Base-by-base conservation (phyloP, 176 grass and related monocot species). In the Aegilops sharonensis region DNA sequence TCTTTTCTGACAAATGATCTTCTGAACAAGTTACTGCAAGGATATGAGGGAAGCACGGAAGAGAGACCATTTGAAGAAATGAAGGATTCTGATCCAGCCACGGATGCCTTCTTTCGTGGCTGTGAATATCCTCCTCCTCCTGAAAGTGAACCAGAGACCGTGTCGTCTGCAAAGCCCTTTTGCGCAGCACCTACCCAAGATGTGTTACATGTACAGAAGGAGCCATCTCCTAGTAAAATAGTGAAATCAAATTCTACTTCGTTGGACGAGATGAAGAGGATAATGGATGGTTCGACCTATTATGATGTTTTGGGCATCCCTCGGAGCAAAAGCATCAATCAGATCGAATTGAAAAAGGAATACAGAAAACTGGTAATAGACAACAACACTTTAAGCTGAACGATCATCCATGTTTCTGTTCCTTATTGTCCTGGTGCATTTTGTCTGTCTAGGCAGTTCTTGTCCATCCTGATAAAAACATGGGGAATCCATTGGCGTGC, bases 401-500 rank as follows among this genome's bases (percentile, higher is more conserved):
- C 47, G 56, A 72, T 21, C 75, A 85, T 56, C 25, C 40, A 78
- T 73, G 8, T 25, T 74, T 82, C 17, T 8, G 34, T 36, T 83
- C 15, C 56, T 80, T 48, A 78, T 84, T 57, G 78, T 80, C 78
- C 74, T 77, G 13, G 31, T 88, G 23, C 79, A 7, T 64, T 89
- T 81, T 91, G 24, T 75, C 72, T 88, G 12, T 86, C 70, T 90
- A 99, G 97, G 87, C 91, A 62, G 68, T 94, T 27, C 88, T 99
- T 91, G 97, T 99, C 57, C 97, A 99, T 90, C 97, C 97, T 75
- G 97, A 99, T 88, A 99, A 99, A 86, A 99, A 99, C 80, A 94
- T 93, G 90, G 94, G 94, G 39, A 93, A 90, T 85, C 63, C 85
- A 39, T 91, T 89, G 86, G 92, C 97, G 66, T 94, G 92, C 75